A percentile compares a stretch with the other conserved stretches of the same genome.
Conservation (phyloP, 345 rosid genomes). For the Linum tenue region DNA sequence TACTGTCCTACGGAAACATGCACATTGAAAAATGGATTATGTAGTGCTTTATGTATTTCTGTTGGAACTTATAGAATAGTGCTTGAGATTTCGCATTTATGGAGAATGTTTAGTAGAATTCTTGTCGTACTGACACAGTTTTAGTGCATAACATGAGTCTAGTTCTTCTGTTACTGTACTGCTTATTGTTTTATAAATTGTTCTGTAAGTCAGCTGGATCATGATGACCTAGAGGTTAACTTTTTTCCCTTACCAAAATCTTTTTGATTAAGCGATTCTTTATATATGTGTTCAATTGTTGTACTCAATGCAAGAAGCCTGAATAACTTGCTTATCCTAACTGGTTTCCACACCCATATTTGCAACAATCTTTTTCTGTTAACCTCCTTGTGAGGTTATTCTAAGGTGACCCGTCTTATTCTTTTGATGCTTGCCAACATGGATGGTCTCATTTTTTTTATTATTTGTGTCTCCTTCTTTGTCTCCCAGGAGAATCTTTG, state of each 20-base stretch:
- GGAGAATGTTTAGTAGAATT: not conserved
- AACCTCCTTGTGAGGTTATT: not conserved
- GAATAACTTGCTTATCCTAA: not conserved
- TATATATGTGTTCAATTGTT: not conserved
- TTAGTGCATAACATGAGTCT: too few species aligned
- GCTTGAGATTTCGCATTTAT: not conserved
- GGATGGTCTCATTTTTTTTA: not conserved
- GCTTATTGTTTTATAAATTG: too few species aligned
- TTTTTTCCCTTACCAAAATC: too few species aligned
- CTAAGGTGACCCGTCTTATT: not conserved
- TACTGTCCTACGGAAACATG: too few species aligned
- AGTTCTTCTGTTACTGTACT: too few species aligned
- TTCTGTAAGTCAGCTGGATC: too few species aligned
- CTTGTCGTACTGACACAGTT: too few species aligned
- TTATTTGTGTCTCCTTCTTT: conserved; percentile 12
- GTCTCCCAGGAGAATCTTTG: conserved; percentile 32
- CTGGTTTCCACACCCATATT: not conserved
- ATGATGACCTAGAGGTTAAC: too few species aligned
- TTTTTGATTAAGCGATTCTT: not conserved
- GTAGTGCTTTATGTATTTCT: not conserved
- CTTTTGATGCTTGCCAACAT: conserved; percentile 2
- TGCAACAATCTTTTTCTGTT: too few species aligned
- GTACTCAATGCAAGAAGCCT: not conserved
- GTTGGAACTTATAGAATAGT: not conserved
- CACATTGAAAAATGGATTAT: not conserved